A percentile compares a stretch with the other conserved stretches of the same genome.
Conservation (phyloP, 176 grass and related monocot species). For the Canna indica region DNA sequence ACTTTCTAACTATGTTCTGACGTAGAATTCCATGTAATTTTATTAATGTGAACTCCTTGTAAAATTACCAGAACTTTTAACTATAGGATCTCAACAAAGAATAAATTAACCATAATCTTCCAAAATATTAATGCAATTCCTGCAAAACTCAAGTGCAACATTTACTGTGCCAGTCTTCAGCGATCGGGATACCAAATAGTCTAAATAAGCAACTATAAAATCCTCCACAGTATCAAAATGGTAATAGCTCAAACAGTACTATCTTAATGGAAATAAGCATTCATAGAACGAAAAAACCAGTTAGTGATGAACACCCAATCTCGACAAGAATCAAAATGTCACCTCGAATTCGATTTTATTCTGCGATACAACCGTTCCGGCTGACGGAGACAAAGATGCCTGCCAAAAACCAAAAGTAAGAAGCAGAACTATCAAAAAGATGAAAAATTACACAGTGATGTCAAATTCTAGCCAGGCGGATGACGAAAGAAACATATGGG, state of each 20-base stretch:
- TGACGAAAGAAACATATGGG: not conserved
- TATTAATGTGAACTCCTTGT: not conserved
- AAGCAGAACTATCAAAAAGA: not conserved
- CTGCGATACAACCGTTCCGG: slow-evolving; percentile 20
- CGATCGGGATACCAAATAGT: not conserved
- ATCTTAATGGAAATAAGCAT: not conserved
- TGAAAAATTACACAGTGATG: not conserved
- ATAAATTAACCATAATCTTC: not conserved
- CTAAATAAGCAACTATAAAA: not conserved
- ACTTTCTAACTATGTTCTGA: not conserved
- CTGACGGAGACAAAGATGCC: slow-evolving; percentile 11
- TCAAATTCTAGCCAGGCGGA: not conserved
- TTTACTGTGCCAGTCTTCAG: too few relatives aligned
- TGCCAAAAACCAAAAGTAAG: slow-evolving; percentile 10
- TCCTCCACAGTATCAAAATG: too few relatives aligned
- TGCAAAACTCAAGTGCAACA: too few relatives aligned
- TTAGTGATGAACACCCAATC: not conserved
- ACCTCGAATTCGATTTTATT: slow-evolving; percentile 26
- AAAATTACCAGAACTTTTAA: not conserved
- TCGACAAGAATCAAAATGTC: slow-evolving; percentile 2
- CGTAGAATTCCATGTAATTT: too few relatives aligned
- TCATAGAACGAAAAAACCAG: not conserved
- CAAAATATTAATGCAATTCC: too few relatives aligned
- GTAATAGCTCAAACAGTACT: not conserved
- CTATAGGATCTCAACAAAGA: not conserved